Percentiles rank a stretch among this genome's conserved stretches.
Conservation (phyloP, 1,139 yeast genomes). For the Pneumocystis murina region DNA sequence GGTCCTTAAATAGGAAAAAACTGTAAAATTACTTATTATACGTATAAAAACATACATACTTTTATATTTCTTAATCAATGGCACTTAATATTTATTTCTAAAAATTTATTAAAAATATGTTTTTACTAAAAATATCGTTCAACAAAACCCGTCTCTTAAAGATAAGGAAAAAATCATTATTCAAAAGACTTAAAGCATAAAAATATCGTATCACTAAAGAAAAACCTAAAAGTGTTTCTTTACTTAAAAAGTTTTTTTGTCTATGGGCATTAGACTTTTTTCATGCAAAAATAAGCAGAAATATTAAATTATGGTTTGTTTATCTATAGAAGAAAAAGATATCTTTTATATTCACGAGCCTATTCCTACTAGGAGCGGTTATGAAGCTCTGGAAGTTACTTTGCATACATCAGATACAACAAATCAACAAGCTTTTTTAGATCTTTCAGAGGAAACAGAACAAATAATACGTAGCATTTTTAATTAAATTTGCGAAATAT, state of each 20-base stretch:
- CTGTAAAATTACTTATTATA: background rate
- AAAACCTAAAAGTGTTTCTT: background rate
- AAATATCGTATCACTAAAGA: background rate
- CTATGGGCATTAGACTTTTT: too few relatives aligned
- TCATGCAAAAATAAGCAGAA: too few relatives aligned
- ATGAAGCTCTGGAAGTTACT: background rate
- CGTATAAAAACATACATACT: background rate
- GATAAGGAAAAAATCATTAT: background rate
- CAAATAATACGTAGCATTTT: background rate
- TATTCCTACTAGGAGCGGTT: background rate
- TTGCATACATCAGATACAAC: background rate
- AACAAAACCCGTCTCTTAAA: background rate
- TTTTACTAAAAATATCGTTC: background rate
- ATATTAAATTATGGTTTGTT: too few relatives aligned
- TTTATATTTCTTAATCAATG: background rate
- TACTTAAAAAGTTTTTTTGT: too few relatives aligned
- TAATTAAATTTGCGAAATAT: background rate
- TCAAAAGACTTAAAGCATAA: background rate
- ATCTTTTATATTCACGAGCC: background rate
- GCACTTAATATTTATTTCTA: background rate
- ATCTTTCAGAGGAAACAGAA: background rate
- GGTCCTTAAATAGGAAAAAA: background rate
- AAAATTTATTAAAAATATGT: background rate
- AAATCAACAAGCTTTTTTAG: background rate
- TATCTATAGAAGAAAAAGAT: background rate